Percentiles rank a stretch among this genome's conserved stretches.
Evolutionary conservation across 352 stramenopile genomes (phyloP).

Genomic region (Globisporangium rhizosaccharum): DNA sequence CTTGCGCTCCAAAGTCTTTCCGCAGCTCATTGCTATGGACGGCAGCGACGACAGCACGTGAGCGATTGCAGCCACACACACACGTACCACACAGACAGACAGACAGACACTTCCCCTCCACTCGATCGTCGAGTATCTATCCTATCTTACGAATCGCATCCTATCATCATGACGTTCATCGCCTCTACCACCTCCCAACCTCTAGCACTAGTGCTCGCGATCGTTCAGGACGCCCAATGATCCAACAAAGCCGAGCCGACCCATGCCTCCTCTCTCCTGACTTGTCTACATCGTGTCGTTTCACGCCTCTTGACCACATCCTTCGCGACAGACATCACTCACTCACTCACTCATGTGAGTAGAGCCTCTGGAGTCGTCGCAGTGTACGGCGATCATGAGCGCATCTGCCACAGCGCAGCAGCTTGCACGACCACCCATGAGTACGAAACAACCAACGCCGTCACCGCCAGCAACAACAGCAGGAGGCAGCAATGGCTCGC

Average conservation of each 20-base stretch:
- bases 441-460: conserved; percentile 1
- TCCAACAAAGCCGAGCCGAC: neutral
- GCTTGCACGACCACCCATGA: conserved; percentile 1
- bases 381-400: neutral
- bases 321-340: no score
- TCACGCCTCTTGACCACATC: neutral
- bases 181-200: no score
- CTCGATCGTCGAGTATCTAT: no score
- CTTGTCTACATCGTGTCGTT: neutral
- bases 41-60: neutral
- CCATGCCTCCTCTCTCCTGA: no score
- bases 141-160: no score
- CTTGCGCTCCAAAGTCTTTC: conserved; percentile 47
- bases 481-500: neutral
- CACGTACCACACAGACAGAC: no score
- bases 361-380: no score
- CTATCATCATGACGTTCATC: no score
- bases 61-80: neutral
- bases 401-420: neutral
- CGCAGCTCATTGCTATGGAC: conserved; percentile 18
- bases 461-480: neutral
- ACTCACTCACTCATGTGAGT: no score
- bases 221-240: no score
- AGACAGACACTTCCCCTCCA: no score
- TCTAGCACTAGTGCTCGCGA: no score